Evolutionary conservation across 768 basidiomycete genomes (phyloP), one percentile per base, ranked within the genome.

Genomic region (Suillus clintonianus): DNA sequence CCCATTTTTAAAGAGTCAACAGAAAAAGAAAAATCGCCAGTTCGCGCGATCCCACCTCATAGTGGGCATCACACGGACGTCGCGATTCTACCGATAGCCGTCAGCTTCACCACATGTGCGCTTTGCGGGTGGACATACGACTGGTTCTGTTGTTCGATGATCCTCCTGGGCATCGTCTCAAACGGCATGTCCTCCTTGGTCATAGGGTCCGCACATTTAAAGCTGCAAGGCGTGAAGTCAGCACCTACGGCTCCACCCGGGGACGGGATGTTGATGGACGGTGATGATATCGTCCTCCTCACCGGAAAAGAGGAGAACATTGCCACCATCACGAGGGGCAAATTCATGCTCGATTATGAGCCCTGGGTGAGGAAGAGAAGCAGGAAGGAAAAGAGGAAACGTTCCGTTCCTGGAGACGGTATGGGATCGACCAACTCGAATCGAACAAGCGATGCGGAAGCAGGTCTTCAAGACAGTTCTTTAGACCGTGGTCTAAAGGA

Each of bases 171-270:
- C 2, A 66, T 71, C 41, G 9, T 70, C 19, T 64, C 68, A 60
- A 69, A 56, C 39, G 70, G 70, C n/a, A 17, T 69, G 3, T 59
- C 70, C 36, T 65, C 68, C 62, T 61, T 61, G 8, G 53, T 60
- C 48, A 65, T 68, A 17, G 68, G 64, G 14, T 69, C 68, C 2
- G 68, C 57, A 14, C 19, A 34, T 39, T 32, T 39, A 50, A 22
- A 62, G 66, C 39, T 53, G 19, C 30, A 32, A 32, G 51, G 30
- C 4, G 51, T 53, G 30, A 47, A 47, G 24, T 68, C 77, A 8
- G 71, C 76, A 2, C 51, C 59, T 1, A 68, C 69, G 11, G 70
- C 68, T 1, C 77, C 75, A 0, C 69, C 65, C 11, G 77, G 73
- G 32, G 73, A 79, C 34, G 77, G 78, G 17, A 14, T 76, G 48